Evolutionary conservation across 192 early-diverging fungal species (phyloP).

Genomic region (Neocallimastix lanati): DNA sequence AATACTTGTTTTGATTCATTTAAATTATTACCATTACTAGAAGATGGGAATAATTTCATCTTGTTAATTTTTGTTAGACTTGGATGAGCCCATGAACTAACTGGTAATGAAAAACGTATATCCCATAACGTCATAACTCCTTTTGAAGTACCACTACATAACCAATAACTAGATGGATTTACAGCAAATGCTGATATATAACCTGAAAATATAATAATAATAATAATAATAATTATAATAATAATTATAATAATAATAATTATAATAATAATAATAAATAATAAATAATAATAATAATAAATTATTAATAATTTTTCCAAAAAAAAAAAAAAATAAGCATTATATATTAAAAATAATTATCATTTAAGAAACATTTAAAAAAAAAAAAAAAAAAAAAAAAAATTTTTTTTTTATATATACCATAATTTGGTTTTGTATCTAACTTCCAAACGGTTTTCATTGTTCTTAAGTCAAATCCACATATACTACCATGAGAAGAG

Average conservation of each 20-base stretch:
- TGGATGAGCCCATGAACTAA: conserved; percentile 62
- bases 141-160: conserved; percentile 51
- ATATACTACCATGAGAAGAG: conserved; percentile 48
- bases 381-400: too few relatives aligned
- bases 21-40: not conserved
- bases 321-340: too few relatives aligned
- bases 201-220: conserved; percentile 12
- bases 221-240: not conserved
- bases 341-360: too few relatives aligned
- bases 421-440: conserved; percentile 28
- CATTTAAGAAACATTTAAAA: too few relatives aligned
- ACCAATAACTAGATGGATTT: conserved; percentile 41
- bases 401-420: too few relatives aligned
- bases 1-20: conserved; percentile 26
- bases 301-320: too few relatives aligned
- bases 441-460: conserved; percentile 50
- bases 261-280: too few relatives aligned
- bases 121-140: conserved; percentile 66
- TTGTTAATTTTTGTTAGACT: conserved; percentile 36
- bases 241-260: too few relatives aligned
- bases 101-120: conserved; percentile 48
- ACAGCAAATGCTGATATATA: conserved; percentile 44
- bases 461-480: conserved; percentile 49
- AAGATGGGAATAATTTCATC: conserved; percentile 23
- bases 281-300: too few relatives aligned